phyloP scores from a whole-genome alignment of 1,284 basidiomycete species.

The Papiliotrema terrestris region DNA sequence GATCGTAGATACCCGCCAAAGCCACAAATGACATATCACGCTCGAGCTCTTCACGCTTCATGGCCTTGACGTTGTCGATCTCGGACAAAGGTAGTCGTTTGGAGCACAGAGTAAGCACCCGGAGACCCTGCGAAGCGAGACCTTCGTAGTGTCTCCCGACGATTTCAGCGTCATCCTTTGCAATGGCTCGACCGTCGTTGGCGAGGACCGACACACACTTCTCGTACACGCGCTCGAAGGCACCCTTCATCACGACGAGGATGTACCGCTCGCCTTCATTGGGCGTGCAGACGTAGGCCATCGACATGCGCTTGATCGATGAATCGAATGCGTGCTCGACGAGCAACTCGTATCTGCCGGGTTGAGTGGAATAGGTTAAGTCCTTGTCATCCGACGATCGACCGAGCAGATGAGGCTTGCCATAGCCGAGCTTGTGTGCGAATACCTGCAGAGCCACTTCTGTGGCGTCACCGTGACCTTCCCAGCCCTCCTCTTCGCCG shows the following conservation, averaged over 20 bases:
- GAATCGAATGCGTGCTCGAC: slow-evolving; percentile 61
- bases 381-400: background rate
- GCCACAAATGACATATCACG: slow-evolving; percentile 59
- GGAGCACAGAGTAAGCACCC: slow-evolving; percentile 50
- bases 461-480: slow-evolving; percentile 66
- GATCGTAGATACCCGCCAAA: slow-evolving; percentile 64
- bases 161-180: slow-evolving; percentile 50
- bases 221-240: slow-evolving; percentile 61
- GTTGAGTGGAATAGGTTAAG: slow-evolving; percentile 19
- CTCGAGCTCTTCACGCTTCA: slow-evolving; percentile 57
- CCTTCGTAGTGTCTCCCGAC: slow-evolving; percentile 48
- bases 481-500: slow-evolving; percentile 55
- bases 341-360: slow-evolving; percentile 45
- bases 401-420: slow-evolving; percentile 43
- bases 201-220: slow-evolving; percentile 50
- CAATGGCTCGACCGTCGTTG: slow-evolving; percentile 23
- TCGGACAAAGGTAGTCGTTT: slow-evolving; percentile 49
- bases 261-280: slow-evolving; percentile 29
- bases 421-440: slow-evolving; percentile 54
- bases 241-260: slow-evolving; percentile 57
- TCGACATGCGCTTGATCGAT: slow-evolving; percentile 62
- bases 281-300: slow-evolving; percentile 46
- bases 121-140: slow-evolving; percentile 59
- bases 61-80: slow-evolving; percentile 34
- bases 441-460: slow-evolving; percentile 65